Evolutionary conservation across 2,329 filamentous ascomycete species (phyloP), one percentile per base, ranked within the genome.

Genomic region (Thermothelomyces thermophilus): DNA sequence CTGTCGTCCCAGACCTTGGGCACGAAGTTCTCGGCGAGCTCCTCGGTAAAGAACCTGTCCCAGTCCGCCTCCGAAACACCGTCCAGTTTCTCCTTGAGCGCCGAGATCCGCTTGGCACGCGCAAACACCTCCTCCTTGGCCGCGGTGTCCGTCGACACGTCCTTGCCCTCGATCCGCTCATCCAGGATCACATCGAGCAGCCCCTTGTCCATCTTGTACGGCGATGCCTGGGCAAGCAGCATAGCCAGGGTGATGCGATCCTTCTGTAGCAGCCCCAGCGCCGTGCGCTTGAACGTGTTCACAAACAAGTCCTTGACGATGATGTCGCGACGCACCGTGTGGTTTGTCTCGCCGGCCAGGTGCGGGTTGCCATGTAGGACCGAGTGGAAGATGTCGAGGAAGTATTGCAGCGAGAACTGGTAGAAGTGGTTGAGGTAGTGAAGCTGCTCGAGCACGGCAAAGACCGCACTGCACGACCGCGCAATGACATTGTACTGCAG

Each of bases 361-460:
- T 82, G 82, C 62, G 84, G 83, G 68, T 94, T 94, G 51, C 82
- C 79, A 59, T 86, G 86, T 34, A 98, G 77, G 7, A 98, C 93
- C 5, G 86, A 82, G 65, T 95, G 87, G 79, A 98, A 98, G 60
- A 98, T 98, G 66, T 96, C 87, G 48, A 95, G 80, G 71, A 98
- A 98, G 71, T 95, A 98, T 68, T 96, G 90, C 52, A 98, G 77
- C 33, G 93, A 98, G 76, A 98, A 98, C 66, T 97, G 94, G 69
- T 98, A 98, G 71, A 97, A 97, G 74, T 97, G 93, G 68, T 98
- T 96, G 66, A 98, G 84, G 65, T 96, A 94, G 69, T 97, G 91
- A 51, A 98, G 80, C 68, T 98, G 91, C 71, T 98, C 94, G 54
- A 98, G 75, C 13, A 98, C 87, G 28, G 94, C 90, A 66, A 97